These are phyloP conservation scores for Spergularia azorica DNA, from an alignment of 179 eudicot genomes.

Conservation along the genomic window DNA sequence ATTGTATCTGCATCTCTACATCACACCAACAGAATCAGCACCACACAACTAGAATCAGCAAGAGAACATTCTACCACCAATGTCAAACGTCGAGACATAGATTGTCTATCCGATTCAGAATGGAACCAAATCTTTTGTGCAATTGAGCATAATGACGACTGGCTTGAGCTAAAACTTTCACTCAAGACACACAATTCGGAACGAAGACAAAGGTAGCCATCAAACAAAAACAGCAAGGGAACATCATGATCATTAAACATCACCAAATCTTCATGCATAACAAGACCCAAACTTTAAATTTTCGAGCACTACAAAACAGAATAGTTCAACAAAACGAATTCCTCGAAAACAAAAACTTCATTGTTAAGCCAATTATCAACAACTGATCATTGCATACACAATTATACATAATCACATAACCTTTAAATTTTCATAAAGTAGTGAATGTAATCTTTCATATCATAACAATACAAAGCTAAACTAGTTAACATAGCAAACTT, in stretches of 20 bases:
- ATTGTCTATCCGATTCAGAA: neutral
- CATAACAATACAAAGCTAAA: constrained; percentile 1
- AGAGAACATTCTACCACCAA: neutral
- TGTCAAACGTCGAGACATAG: neutral
- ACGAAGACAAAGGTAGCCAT: neutral
- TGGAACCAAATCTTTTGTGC: neutral
- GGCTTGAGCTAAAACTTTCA: neutral
- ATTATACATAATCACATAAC: neutral
- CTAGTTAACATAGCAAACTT: neutral
- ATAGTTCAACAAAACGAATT: too few species aligned
- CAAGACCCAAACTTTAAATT: neutral
- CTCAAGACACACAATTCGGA: neutral
- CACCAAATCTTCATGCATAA: neutral
- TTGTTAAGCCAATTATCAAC: neutral
- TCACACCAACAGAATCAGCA: neutral
- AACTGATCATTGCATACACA: neutral
- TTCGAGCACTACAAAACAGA: neutral
- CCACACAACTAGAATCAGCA: neutral
- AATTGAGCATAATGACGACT: neutral
- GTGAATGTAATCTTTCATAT: neutral
- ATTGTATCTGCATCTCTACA: neutral
- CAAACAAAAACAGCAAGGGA: neutral
- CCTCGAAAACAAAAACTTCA: too few species aligned
- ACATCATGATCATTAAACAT: neutral
- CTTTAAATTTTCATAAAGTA: neutral